phyloP scores from a whole-genome alignment of 2,329 filamentous ascomycete species.

The Plectosphaerella sp. region DNA sequence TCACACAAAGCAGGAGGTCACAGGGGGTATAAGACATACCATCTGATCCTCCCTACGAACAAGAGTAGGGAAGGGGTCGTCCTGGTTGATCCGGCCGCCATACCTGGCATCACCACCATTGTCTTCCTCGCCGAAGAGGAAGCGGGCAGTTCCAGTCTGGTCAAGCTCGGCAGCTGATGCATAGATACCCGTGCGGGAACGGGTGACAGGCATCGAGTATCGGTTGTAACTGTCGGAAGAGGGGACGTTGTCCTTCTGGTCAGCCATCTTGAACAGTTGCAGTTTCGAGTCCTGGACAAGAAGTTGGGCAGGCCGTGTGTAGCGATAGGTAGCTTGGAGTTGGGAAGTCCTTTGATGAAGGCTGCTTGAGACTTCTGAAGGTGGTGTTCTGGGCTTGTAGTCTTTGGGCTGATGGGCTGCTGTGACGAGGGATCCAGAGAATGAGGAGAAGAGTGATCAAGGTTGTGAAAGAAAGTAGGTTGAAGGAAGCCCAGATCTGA shows the following conservation, averaged over 20 bases:
- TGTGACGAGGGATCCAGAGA: no score
- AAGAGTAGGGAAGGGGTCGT: constrained; percentile 85
- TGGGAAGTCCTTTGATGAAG: no score
- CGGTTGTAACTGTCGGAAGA: constrained; percentile 64
- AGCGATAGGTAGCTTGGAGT: no score
- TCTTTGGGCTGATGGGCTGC: no score
- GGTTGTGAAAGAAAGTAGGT: no score
- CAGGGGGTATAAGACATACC: constrained; percentile 33
- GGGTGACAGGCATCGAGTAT: constrained; percentile 88
- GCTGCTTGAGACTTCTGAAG: no score
- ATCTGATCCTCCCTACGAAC: constrained; percentile 59
- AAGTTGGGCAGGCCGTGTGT: no score
- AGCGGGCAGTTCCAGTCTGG: constrained; percentile 79
- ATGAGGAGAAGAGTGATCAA: no score
- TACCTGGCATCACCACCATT: constrained; percentile 62
- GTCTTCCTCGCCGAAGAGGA: constrained; percentile 81
- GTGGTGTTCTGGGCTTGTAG: no score
- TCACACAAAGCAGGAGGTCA: no score
- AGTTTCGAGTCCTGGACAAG: neutral
- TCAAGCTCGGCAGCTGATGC: constrained; percentile 61
- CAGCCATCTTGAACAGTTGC: constrained; percentile 3
- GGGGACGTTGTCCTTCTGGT: constrained; percentile 5
- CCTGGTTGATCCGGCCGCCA: constrained; percentile 60
- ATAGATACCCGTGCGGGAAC: constrained; percentile 62
- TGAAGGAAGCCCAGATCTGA: no score